Evolutionary conservation across 2,329 filamentous ascomycete genomes (phyloP), one percentile per base, ranked within the genome.

Genomic region (Trichoderma sp.): DNA sequence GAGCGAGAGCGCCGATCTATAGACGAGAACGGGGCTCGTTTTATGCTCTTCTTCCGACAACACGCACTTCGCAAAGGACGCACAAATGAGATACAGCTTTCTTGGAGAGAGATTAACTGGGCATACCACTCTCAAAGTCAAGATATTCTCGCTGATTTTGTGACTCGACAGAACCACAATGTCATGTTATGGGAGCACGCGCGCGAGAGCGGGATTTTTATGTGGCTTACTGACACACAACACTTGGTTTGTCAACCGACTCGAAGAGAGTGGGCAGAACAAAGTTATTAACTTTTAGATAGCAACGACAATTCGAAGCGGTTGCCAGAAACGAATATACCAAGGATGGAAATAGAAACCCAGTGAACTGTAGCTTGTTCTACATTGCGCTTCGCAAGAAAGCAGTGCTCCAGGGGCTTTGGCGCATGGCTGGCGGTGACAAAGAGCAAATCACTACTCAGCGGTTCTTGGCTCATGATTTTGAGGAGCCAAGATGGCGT

Each of bases 371-470:
- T 80, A 93, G 91, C 72, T 82, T 99, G 10, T 97, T 91, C 80
- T 99, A 98, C 77, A 85, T 99, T 21, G 95, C 96, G 0, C 85
- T 99, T 14, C 88, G 86, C 72, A 98, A 97, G 82, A 99, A 99
- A 79, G 86, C 91, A 2, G 91, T 98, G 0, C 86, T 99, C 1
- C 88, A 97, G 72, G 94, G 94, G 0, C 84, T 99, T 0, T 99
- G 96, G 96, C 89, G 96, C 21, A 97, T 98, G 87, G 94, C 96
- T 6, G 89, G 84, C 51, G 96, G 96, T 90, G 91, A 96, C 74
- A 88, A 86, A 69, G 96, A 99, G 78, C 96, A 98, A 79, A 83
- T 80, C 2, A 89, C 91, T 0, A 99, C 96, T 0, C 87, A 90
- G 70, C 89, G 87, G 70, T 84, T 99, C 34, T 83, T 99, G 26